Conservation (phyloP, 306 rosid genomes). For the Gynostemma pentaphyllum region DNA sequence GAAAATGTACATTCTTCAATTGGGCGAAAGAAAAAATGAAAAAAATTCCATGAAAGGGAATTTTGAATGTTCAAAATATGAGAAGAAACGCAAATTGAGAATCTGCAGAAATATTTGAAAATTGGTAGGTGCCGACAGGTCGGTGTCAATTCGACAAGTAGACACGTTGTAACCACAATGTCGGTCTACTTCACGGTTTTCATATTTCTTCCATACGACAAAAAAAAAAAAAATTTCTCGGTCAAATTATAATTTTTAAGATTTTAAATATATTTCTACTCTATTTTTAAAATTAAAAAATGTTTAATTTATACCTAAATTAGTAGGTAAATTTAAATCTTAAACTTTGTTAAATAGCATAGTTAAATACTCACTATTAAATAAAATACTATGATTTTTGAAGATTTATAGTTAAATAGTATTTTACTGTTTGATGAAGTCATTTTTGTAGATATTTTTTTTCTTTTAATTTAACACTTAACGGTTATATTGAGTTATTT, state of each 20-base stretch:
- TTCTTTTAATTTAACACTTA: too few species aligned
- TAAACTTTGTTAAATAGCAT: too few species aligned
- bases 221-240: not conserved
- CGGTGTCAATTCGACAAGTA: not conserved
- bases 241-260: not conserved
- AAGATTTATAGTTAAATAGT: too few species aligned
- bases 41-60: too few species aligned
- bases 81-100: not conserved
- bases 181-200: not conserved
- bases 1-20: too few species aligned
- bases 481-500: too few species aligned
- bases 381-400: too few species aligned
- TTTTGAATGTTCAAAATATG: not conserved
- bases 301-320: too few species aligned
- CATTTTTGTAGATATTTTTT: too few species aligned
- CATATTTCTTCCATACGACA: not conserved
- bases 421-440: too few species aligned
- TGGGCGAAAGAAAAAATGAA: not conserved
- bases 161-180: not conserved
- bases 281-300: not conserved
- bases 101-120: not conserved
- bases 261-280: not conserved
- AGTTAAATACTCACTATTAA: too few species aligned
- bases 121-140: slow-evolving; percentile 7
- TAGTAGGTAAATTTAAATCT: too few species aligned